Base-by-base conservation (phyloP, 2,329 filamentous ascomycete genomes). In the Westerdykella aurantiaca region DNA sequence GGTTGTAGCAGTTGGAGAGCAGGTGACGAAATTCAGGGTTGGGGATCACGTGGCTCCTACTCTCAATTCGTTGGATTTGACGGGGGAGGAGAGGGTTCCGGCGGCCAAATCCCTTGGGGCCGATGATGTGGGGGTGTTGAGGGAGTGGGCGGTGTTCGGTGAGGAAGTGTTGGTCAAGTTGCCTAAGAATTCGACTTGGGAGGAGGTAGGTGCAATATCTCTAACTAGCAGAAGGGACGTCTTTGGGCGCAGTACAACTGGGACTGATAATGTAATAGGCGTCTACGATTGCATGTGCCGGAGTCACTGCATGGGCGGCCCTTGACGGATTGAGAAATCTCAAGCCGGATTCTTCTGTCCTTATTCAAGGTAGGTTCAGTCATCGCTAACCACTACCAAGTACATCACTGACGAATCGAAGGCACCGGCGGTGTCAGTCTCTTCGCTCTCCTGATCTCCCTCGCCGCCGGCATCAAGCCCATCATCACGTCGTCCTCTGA, bases 401-500 rank as follows among this genome's bases (percentile, higher is more conserved):
- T 29, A 9, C 25, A 29, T 29, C 9, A 29, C 25, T 29, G 11
- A 29, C 25, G 7, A 9, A 12, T 9, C 9, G 4, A 6, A 58
- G 68, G 68, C n/a, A 70, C 68, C 2, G 67, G 68, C 0, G 73
- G 74, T 55, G 63, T 66, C 43, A 66, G 57, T 21, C 57, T 68
- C 45, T 62, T 63, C 31, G 52, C 63, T 4, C 52, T 63, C 4
- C 35, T 55, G 0, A 17, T 64, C 4, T 57, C 53, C 18, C 23
- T 64, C 2, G 53, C 58, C 1, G 58, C 57, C 0, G 56, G 56
- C 4, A 60, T 63, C 39, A 42, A 22, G 5, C 56, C 82, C 1
- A 78, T 84, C 39, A 75, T 81, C 1, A 83, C 79, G 0, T 82
- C 79, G 0, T 80, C 75, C 0, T 77, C 74, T 0, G 68, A 76